Base-by-base conservation (phyloP, 2,329 filamentous ascomycete species). In the Fusarium stilboides region DNA sequence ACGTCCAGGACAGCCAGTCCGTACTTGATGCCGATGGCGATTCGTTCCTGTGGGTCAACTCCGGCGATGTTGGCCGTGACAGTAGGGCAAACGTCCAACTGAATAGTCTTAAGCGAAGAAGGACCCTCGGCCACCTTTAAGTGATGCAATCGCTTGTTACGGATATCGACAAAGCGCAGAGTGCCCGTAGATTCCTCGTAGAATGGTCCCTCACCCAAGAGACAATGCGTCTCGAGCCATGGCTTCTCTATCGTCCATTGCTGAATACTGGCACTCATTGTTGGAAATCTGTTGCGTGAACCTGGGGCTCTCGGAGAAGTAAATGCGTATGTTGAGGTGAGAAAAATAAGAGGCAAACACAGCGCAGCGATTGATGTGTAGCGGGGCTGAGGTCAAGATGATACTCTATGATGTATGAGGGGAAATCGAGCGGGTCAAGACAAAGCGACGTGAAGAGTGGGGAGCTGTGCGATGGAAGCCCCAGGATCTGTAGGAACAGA, bases 131-230 rank as follows among this genome's bases (percentile, higher is more conserved):
- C 77, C 24, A 97, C 83, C 73, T 93, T 86, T 62, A 96, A 85
- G 47, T 87, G 86, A 81, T 96, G 91, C 45, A 97, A 77, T 65
- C 89, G 88, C 77, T 92, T 87, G 77, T 91, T 89, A 78, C 91
- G 91, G 80, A 97, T 94, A 80, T 98, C 94, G 65, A 94, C 88
- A 78, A 94, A 94, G 68, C 92, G 91, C 61, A 95, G 82, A 46
- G 83, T 86, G 77, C 92, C 86, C 51, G 86, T 88, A 22, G 81
- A 81, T 61, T 86, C 82, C 78, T 94, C 91, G 81, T 89, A 93
- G 81, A 89, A 93, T 2, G 92, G 92, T 0, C 87, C 92, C 79
- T 95, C 92, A 68, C 90, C 91, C 31, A 94, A 85, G 15, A 81
- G 83, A 80, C 91, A 93, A 69, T 88, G 85, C 70, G 89, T 82